Evolutionary conservation across 108 stramenopile genomes (phyloP).

Genomic region (Cylindrotheca closterium): DNA sequence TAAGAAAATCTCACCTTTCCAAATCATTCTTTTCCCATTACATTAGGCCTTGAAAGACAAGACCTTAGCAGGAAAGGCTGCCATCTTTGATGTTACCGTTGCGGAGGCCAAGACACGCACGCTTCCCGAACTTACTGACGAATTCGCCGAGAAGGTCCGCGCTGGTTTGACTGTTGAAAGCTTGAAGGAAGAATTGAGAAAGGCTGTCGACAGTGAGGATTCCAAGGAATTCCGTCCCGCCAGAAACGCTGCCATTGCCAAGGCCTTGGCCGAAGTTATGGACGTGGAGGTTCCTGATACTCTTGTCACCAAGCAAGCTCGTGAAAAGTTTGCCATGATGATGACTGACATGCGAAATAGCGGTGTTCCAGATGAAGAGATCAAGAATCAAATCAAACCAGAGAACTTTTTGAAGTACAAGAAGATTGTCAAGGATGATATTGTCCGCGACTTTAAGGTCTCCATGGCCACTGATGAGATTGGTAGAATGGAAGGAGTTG

Average conservation of each 20-base stretch:
- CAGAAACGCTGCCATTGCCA: slow-evolving; percentile 79
- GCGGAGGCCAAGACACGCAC: slow-evolving; percentile 67
- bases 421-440: slow-evolving; percentile 77
- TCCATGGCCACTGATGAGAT: slow-evolving; percentile 88
- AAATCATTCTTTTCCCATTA: background rate
- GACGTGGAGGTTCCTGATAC: slow-evolving; percentile 91
- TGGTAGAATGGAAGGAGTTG: slow-evolving; percentile 73
- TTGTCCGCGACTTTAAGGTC: slow-evolving; percentile 78
- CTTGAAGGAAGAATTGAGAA: slow-evolving; percentile 77
- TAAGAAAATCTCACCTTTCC: background rate
- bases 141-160: slow-evolving; percentile 83
- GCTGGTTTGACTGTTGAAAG: slow-evolving; percentile 77
- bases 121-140: slow-evolving; percentile 87
- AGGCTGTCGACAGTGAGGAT: slow-evolving; percentile 87
- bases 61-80: slow-evolving; percentile 82
- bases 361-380: slow-evolving; percentile 87
- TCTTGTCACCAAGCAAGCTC: slow-evolving; percentile 85
- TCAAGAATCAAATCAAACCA: slow-evolving; percentile 87
- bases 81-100: slow-evolving; percentile 90
- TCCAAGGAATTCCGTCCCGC: slow-evolving; percentile 79
- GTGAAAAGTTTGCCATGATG: slow-evolving; percentile 95
- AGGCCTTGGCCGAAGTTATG: slow-evolving; percentile 66
- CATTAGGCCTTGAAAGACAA: slow-evolving; percentile 75
- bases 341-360: slow-evolving; percentile 91
- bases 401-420: slow-evolving; percentile 95